Conservation (phyloP, 2,329 filamentous ascomycete genomes). For the Alternaria infectoria region DNA sequence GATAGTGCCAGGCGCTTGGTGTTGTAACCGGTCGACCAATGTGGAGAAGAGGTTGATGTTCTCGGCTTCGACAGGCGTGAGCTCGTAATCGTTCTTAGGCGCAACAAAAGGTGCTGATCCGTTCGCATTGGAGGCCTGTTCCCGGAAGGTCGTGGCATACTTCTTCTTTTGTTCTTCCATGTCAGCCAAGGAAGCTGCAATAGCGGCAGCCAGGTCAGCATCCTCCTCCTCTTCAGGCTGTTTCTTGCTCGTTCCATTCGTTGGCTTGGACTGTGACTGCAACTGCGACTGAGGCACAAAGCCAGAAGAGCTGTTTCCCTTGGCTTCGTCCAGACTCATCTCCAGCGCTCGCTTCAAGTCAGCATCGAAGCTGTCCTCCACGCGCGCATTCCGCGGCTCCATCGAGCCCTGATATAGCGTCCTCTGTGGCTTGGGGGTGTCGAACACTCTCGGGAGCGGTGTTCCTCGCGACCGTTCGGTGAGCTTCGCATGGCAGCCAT, state of each 20-base stretch:
- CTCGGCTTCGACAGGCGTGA: constrained; percentile 91
- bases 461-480: constrained; percentile 70
- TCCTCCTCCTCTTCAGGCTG: constrained; percentile 79
- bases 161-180: constrained; percentile 98
- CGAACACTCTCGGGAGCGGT: constrained; percentile 53
- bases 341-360: constrained; percentile 91
- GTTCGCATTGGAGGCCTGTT: constrained; percentile 68
- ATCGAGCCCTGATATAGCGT: constrained; percentile 71
- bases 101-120: constrained; percentile 57
- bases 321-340: constrained; percentile 95
- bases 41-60: constrained; percentile 97
- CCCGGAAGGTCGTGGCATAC: constrained; percentile 82
- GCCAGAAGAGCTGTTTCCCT: constrained; percentile 71
- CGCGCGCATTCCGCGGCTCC: constrained; percentile 87
- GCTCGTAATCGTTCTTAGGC: constrained; percentile 91
- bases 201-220: constrained; percentile 89
- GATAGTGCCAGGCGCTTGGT: constrained; percentile 93
- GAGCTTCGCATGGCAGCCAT: constrained; percentile 90
- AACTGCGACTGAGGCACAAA: constrained; percentile 71
- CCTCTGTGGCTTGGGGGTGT: constrained; percentile 62
- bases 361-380: constrained; percentile 92
- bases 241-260: constrained; percentile 46
- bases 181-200: constrained; percentile 90
- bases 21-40: constrained; percentile 90
- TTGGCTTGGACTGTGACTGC: constrained; percentile 46